Evolutionary conservation across 306 rosid genomes (phyloP), one percentile per base, ranked within the genome.

Genomic region (Prunus campanulata): DNA sequence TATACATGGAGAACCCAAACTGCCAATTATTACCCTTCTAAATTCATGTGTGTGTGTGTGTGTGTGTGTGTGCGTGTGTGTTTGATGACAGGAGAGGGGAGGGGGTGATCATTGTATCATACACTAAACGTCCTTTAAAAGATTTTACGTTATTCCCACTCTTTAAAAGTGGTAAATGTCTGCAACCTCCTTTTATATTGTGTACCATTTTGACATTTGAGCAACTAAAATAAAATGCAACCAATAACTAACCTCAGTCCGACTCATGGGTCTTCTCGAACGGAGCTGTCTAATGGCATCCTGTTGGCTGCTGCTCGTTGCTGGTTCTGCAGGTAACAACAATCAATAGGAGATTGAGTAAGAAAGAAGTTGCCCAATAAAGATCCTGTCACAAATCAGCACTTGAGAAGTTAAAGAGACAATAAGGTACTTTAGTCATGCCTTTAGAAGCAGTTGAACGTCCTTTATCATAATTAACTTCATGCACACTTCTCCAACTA

Each of bases 191-290:
- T 14, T 42, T 30, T 24, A 35, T 13, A 14, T 14, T n/a, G 22
- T 29, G 16, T 46, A 49, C 32, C 30, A 13, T 15, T 67, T 56
- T 55, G 68, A 47, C 16, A 65, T 55, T 29, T 22, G 77, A 46
- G 48, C 20, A 80, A 77, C 24, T 25, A 35, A 73, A 49, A 39
- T 10, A 70, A 72, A 54, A 80, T 56, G 19, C 68, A 72, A 59
- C 48, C 32, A 85, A 74, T 66, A 25, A 82, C 89, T 82, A 63
- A 92, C 99, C 92, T 96, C 97, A 71, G 83, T 88, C 78, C 96
- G 90, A 71, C 92, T 92, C 90, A 91, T 92, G 24, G 91, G 87
- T 80, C 97, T 87, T 88, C 80, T 88, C 20, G 89, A 81, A 82
- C 81, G 88, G 70, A 87, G 86, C 71, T 75, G 84, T 66, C 87